These are phyloP conservation scores for Chondrus crispus DNA, from an alignment of 23 red algal genomes.

Conservation along the genomic window DNA sequence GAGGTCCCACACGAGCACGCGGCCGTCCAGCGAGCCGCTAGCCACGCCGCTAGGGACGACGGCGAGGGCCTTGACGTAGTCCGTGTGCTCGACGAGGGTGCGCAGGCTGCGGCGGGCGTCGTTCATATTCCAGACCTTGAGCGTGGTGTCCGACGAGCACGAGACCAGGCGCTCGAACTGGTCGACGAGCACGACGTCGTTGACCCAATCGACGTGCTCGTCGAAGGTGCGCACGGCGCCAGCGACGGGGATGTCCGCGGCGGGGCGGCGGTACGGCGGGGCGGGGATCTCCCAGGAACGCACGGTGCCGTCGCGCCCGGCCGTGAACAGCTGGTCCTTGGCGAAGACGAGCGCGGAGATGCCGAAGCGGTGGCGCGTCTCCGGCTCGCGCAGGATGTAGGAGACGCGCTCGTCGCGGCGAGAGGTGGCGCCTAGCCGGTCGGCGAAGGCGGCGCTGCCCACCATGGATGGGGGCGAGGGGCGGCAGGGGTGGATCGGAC, in stretches of 20 bases:
- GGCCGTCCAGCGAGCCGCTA: slow-evolving; percentile 73
- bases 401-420: slow-evolving; percentile 69
- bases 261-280: neutral
- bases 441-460: slow-evolving; percentile 40
- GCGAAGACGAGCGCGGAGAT: slow-evolving; percentile 71
- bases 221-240: slow-evolving; percentile 50
- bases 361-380: slow-evolving; percentile 82
- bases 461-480: slow-evolving; percentile 42
- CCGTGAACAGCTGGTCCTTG: slow-evolving; percentile 61
- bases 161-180: slow-evolving; percentile 71
- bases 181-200: slow-evolving; percentile 69
- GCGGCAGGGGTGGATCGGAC: neutral
- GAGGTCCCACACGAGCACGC: slow-evolving; percentile 91
- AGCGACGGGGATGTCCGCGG: no score
- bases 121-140: slow-evolving; percentile 88
- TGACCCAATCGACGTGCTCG: slow-evolving; percentile 98
- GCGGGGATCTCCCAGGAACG: slow-evolving; percentile 66
- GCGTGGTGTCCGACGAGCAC: slow-evolving; percentile 82
- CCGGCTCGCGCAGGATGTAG: slow-evolving; percentile 78
- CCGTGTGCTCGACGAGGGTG: slow-evolving; percentile 85
- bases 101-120: slow-evolving; percentile 30
- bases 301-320: slow-evolving; percentile 91
- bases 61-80: slow-evolving; percentile 94
- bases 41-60: slow-evolving; percentile 55
- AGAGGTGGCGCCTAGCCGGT: slow-evolving; percentile 23